Base-by-base conservation (phyloP, 225 moss, liverwort and hornwort species). In the Lunularia cruciata region DNA sequence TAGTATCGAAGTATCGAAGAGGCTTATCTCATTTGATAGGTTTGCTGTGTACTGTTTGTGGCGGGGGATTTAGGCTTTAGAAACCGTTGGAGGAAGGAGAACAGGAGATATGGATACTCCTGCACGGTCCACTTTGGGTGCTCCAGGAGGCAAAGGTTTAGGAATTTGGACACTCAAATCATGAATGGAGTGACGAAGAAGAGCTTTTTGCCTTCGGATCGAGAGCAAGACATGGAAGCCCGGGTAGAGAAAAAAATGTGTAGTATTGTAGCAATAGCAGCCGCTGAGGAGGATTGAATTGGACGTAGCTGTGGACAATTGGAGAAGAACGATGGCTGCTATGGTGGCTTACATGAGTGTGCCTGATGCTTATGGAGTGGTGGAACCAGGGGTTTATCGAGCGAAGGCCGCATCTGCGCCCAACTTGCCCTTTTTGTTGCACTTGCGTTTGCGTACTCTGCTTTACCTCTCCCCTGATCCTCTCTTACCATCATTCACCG, bases 341-440 rank as follows among this genome's bases (percentile, higher is more conserved):
- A 79, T 83, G 76, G 72, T 95, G 67, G 86, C 88, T 57, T 91
- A 95, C 60, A 95, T 95, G 92, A 90, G 95, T 57, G 95, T 95
- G 69, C 95, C 95, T 33, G 92, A 95, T 72, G 92, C 86, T 0
- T 92, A 88, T 66, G 95, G 95, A 16, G 86, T 95, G 58, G 95
- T 95, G 19, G 95, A 95, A 76, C 77, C 92, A 55, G 92, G 95
- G 69, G 92, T 95, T 47, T 95, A 88, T 77, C 82, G 95, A 77
- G 88, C 92, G 62, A 95, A 95, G 73, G 87, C 81, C 25, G 83
- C 89, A 77, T 85, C 88, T 68, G 75, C 88, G 56, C 89, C 88
- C 48, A 95, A 92, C 64, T 67, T 95, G 76, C 92, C 90, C 0
- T 95, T 95, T 63, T 73, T 95, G 55, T 53, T 90, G 79, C 95